phyloP scores from a whole-genome alignment of 176 grass and related monocot species.

The Cenchrus purpureus region DNA sequence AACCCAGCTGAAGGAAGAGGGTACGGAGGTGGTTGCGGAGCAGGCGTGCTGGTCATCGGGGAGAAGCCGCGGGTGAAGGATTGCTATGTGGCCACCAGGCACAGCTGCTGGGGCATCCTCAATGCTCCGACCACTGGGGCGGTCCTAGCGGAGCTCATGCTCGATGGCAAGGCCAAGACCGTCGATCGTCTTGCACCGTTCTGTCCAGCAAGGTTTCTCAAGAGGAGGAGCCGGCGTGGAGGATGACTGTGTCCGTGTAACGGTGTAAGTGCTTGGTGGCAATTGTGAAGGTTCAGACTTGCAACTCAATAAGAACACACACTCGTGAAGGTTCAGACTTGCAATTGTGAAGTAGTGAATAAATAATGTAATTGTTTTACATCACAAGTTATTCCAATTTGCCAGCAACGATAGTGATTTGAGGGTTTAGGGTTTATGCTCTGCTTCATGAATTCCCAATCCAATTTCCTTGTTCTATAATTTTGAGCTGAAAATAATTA shows the following conservation, averaged over 20 bases:
- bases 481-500: no score
- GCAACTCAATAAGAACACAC: conserved; percentile 32
- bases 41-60: conserved; percentile 90
- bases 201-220: conserved; percentile 68
- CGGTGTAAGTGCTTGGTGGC: neutral
- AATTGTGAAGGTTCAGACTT: conserved; percentile 3
- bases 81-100: conserved; percentile 84
- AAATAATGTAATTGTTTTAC: neutral
- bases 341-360: conserved; percentile 16
- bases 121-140: conserved; percentile 85
- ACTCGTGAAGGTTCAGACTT: neutral
- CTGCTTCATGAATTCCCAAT: no score
- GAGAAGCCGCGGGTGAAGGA: conserved; percentile 72
- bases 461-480: no score
- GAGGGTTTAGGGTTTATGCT: no score
- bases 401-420: neutral
- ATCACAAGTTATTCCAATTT: neutral
- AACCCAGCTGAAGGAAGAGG: conserved; percentile 69
- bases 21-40: conserved; percentile 63
- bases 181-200: conserved; percentile 65
- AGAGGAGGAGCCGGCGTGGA: conserved; percentile 44
- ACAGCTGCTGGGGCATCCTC: conserved; percentile 95
- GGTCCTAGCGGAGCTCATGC: conserved; percentile 71
- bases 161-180: conserved; percentile 62
- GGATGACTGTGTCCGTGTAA: neutral